Conservation (phyloP, 345 rosid genomes). For the Cardiospermum halicacabum region DNA sequence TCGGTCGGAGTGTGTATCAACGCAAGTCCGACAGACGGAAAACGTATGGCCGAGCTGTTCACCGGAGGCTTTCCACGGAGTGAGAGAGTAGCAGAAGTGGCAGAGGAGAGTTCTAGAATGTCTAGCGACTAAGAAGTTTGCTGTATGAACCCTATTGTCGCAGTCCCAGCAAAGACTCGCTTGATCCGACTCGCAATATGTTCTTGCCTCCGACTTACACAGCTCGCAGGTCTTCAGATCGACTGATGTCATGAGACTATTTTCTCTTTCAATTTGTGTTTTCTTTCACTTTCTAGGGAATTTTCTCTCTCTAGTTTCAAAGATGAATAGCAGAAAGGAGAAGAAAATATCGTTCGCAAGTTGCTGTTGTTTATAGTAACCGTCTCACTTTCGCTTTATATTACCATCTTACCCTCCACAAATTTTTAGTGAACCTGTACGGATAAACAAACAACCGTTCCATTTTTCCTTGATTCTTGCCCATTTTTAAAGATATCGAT, state of each 20-base stretch:
- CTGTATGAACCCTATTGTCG: constrained; percentile 63
- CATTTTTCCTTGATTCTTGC: background rate
- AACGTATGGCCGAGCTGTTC: constrained; percentile 43
- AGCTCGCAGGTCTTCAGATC: constrained; percentile 56
- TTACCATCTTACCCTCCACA: constrained; percentile 11
- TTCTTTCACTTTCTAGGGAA: constrained; percentile 19
- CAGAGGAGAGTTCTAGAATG: constrained; percentile 58
- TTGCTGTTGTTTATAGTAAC: constrained; percentile 14
- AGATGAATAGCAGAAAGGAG: too few relatives aligned
- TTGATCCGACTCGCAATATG: constrained; percentile 64
- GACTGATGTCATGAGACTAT: background rate
- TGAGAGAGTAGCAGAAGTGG: constrained; percentile 38
- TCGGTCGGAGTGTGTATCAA: constrained; percentile 11
- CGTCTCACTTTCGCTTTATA: constrained; percentile 6
- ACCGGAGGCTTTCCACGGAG: constrained; percentile 68
- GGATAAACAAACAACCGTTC: background rate
- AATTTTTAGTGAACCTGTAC: background rate
- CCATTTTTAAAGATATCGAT: too few relatives aligned
- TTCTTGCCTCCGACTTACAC: constrained; percentile 46
- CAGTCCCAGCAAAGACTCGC: constrained; percentile 74
- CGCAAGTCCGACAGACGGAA: constrained; percentile 46
- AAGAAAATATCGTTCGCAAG: background rate
- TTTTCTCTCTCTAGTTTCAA: constrained; percentile 10
- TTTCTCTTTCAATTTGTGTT: constrained; percentile 12
- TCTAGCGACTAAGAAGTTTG: constrained; percentile 73